Conservation (phyloP, 1,139 yeast species). For the Saccharomyces pastorianus region DNA sequence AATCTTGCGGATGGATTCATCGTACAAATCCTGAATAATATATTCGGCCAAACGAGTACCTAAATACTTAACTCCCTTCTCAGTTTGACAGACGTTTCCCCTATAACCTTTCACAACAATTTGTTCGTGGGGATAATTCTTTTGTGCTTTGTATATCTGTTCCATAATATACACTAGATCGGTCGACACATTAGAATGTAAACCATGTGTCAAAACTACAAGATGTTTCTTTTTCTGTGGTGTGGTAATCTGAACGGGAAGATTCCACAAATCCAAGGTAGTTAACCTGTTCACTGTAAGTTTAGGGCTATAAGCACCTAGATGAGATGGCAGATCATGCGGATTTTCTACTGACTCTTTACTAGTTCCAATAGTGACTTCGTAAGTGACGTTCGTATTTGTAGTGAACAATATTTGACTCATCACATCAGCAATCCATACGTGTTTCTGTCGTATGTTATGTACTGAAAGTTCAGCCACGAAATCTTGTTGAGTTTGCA, state of each 20-base stretch:
- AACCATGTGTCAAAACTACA: conserved; percentile 62
- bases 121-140: conserved; percentile 41
- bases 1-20: conserved; percentile 44
- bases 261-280: conserved; percentile 68
- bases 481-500: conserved; percentile 61
- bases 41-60: conserved; percentile 78
- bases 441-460: conserved; percentile 40
- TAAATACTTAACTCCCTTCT: conserved; percentile 74
- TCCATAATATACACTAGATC: conserved; percentile 84
- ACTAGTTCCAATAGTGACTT: conserved; percentile 51
- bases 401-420: conserved; percentile 75
- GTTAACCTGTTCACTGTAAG: conserved; percentile 46
- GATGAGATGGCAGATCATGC: conserved; percentile 10
- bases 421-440: conserved; percentile 74
- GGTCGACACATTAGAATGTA: conserved; percentile 79
- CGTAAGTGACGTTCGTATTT: conserved; percentile 61
- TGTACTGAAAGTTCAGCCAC: conserved; percentile 42
- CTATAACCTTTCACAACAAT: conserved; percentile 72
- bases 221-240: conserved; percentile 14
- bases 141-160: conserved; percentile 47
- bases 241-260: conserved; percentile 40
- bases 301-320: conserved; percentile 22
- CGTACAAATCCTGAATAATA: conserved; percentile 49
- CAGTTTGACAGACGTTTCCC: conserved; percentile 82
- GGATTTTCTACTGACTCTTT: conserved; percentile 31